Conservation (phyloP, 2,329 filamentous ascomycete species). For the Aspergillus alliaceus region DNA sequence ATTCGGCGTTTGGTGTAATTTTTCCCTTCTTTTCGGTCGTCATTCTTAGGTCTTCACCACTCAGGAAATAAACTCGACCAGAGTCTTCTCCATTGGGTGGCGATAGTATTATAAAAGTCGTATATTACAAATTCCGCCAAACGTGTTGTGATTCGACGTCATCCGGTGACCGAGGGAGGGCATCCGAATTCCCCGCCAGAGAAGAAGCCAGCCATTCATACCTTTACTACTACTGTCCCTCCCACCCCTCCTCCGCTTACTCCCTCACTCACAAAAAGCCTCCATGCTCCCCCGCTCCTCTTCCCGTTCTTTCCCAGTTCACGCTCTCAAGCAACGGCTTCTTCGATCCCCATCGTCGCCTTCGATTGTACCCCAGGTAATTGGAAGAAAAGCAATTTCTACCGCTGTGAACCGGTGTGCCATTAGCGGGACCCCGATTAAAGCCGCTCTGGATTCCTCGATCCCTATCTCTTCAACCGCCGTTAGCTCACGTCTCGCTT, state of each 20-base stretch:
- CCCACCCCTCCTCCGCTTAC: neutral
- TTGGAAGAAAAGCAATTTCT: conserved; percentile 14
- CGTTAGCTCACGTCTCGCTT: conserved; percentile 35
- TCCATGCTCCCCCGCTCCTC: conserved; percentile 24
- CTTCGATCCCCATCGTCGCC: conserved; percentile 6
- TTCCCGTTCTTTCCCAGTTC: conserved; percentile 16
- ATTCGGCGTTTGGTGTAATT: neutral
- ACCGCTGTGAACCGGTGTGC: conserved; percentile 6
- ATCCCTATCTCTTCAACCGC: conserved; percentile 13
- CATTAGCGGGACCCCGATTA: neutral
- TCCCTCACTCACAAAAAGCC: neutral
- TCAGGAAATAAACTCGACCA: too few species aligned
- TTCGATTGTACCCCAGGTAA: neutral
- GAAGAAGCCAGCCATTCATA: neutral
- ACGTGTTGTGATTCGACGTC: conserved; percentile 1
- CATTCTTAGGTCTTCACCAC: too few species aligned
- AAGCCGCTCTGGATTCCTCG: conserved; percentile 25
- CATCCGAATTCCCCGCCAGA: neutral
- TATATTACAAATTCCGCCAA: neutral
- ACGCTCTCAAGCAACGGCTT: conserved; percentile 17
- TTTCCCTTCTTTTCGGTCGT: neutral
- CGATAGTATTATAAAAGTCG: neutral
- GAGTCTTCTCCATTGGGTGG: neutral
- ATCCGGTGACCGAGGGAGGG: neutral
- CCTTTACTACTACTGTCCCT: neutral